Base-by-base conservation (phyloP, 139 green algal species). In the Chlamydomonas applanata region DNA sequence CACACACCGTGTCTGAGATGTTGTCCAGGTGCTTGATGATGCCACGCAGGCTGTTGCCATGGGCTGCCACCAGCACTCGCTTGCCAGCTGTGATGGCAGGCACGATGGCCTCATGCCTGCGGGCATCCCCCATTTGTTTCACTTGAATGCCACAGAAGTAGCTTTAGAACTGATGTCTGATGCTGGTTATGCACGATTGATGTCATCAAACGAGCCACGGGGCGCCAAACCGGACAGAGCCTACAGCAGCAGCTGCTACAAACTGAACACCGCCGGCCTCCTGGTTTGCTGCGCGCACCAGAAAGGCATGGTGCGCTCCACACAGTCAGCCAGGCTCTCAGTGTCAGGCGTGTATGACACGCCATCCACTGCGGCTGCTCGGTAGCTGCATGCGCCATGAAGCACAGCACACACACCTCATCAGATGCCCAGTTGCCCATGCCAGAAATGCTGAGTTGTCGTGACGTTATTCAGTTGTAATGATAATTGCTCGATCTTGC, bases 11-110 rank as follows among this genome's bases (percentile, higher is more conserved):
- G 67, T 83, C 78, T 35, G 33, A 71, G 67, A 83, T 76, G 44
- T 19, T 33, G 57, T 83, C 78, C 59, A 83, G 57, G 67, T 83
- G 78, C 56, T 83, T 83, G n/a, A 83, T 67, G 29, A 83, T 69
- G 25, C 78, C 78, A 0, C 78, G 72, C 72, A 83, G 59, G 45
- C 45, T 77, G 78, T 83, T 83, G 56, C 78, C 78, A 29, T 83
- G 78, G 1, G 78, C 78, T 24, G 57, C 68, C 59, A 83, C 57
- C 27, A 79, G 46, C 25, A 79, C 59, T 0, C 67, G 34, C 46
- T n/a, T 17, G 9, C 78, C 78, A n/a, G 29, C 17, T 32, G 7
- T n/a, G 25, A 83, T 19, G 4, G 78, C 78, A 4, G 78, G 78
- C 1, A 56, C 72, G 14, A 83, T 79, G 45, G 46, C 59, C n/a